Percentiles rank a stretch among this genome's conserved stretches.
Conservation (phyloP, 2,329 filamentous ascomycete genomes). For the Clonostachys rosea region DNA sequence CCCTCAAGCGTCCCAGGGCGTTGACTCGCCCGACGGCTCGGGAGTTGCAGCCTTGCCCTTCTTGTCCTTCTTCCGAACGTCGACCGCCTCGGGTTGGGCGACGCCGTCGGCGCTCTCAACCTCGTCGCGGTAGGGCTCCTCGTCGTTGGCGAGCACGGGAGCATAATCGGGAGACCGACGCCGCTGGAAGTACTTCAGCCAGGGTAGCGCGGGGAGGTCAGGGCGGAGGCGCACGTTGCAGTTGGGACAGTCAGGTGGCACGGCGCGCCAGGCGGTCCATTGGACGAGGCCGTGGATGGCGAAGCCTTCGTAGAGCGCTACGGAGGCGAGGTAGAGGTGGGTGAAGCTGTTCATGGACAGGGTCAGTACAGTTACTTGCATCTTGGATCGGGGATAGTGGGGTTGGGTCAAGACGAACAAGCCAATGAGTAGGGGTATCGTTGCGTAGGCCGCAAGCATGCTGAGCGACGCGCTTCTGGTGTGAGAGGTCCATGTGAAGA, state of each 20-base stretch:
- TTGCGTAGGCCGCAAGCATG: conserved; percentile 36
- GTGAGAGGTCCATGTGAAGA: conserved; percentile 30
- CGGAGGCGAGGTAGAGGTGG: conserved; percentile 29
- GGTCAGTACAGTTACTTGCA: neutral
- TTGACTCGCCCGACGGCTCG: neutral
- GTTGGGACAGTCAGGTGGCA: conserved; percentile 32
- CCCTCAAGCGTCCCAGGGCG: neutral
- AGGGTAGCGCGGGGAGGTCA: conserved; percentile 26
- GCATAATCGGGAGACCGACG: conserved; percentile 5
- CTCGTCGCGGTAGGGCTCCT: conserved; percentile 16
- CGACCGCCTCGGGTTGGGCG: conserved; percentile 11
- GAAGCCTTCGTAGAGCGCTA: conserved; percentile 28
- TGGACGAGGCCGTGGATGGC: conserved; percentile 29
- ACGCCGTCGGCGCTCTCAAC: conserved; percentile 5
- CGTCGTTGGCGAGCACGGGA: conserved; percentile 13
- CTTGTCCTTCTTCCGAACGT: conserved; percentile 12
- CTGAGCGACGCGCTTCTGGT: conserved; percentile 16
- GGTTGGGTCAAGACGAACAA: conserved; percentile 22
- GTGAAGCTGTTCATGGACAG: conserved; percentile 1
- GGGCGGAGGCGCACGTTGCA: conserved; percentile 30
- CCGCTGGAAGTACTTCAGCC: conserved; percentile 14
- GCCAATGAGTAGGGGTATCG: conserved; percentile 31
- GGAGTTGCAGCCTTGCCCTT: conserved; percentile 12
- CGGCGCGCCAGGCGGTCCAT: conserved; percentile 29
- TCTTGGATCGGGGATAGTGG: neutral